Base-by-base conservation (phyloP, 768 basidiomycete species). In the Pleurotus sapidus region DNA sequence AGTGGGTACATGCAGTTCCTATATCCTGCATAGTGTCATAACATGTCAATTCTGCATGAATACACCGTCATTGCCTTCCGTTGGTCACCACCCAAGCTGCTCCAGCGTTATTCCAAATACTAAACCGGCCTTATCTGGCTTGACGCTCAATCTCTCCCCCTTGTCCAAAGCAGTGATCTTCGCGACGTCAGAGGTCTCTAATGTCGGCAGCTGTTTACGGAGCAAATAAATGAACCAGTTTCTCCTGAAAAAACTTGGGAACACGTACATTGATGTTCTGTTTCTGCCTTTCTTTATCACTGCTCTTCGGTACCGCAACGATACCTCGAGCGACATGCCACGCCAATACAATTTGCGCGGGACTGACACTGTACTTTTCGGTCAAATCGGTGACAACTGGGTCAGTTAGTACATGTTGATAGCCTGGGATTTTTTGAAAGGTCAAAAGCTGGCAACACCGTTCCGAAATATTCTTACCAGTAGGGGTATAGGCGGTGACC, bases 311-410 rank as follows among this genome's bases (percentile, higher is more conserved):
- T 3, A 83, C 69, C 5, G 75, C 71, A 17, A 73, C 65, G 4
- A 73, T 74, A 0, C 77, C 75, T 20, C 81, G 68, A 12, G 75
- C 71, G 40, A 82, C 47, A 61, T 82, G 77, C 83, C 83, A 84
- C 0, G 77, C 76, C 6, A 84, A 65, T 23, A 76, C 74, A 39
- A 85, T 67, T 64, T 83, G 81, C 2, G 73, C 77, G 1, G 80
- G 68, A 0, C 73, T 67, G 3, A 70, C 78, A 3, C 70, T 71
- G 64, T 83, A 77, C 58, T 82, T 83, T 56, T 69, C 60, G 6
- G 83, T 79, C 4, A 84, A 64, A 40, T 71, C 66, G 17, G 67
- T 59, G 42, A 83, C 75, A 5, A 73, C 60, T 0, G 78, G 79
- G 61, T 85, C 77, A 18, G 65, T 70, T 6, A 78, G 76, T 24